A percentile compares a stretch with the other conserved stretches of the same genome.
Evolutionary conservation across 192 early-diverging fungal species (phyloP).

Genomic region (Coemansia javaensis): DNA sequence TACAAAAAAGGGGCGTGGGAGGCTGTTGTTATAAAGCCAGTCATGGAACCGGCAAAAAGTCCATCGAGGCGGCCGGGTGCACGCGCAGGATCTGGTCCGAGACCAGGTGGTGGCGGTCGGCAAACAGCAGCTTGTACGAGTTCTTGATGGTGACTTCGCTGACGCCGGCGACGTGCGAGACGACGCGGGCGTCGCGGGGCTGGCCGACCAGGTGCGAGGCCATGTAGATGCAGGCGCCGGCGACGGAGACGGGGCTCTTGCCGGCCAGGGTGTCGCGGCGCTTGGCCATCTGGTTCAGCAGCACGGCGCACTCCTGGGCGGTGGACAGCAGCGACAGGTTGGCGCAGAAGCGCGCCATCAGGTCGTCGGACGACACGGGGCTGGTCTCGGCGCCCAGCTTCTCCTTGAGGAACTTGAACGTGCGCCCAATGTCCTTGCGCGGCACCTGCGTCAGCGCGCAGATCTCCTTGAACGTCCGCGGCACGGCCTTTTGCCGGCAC

Average conservation of each 20-base stretch:
- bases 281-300: constrained; percentile 66
- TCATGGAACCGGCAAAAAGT: constrained; percentile 23
- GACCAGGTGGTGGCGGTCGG: constrained; percentile 54
- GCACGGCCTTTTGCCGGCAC: constrained; percentile 75
- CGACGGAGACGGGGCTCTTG: constrained; percentile 86
- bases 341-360: constrained; percentile 77
- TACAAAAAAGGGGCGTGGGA: too few relatives aligned
- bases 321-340: constrained; percentile 64
- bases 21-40: too few relatives aligned
- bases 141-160: constrained; percentile 93
- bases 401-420: constrained; percentile 53
- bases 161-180: constrained; percentile 81
- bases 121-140: constrained; percentile 69
- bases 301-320: constrained; percentile 66
- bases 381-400: constrained; percentile 55
- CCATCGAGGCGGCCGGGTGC: constrained; percentile 14
- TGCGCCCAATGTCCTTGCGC: constrained; percentile 90
- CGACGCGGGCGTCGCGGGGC: constrained; percentile 65
- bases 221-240: constrained; percentile 89
- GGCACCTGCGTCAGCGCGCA: constrained; percentile 82
- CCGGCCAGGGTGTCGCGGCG: constrained; percentile 84
- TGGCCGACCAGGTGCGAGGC: constrained; percentile 66
- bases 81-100: constrained; percentile 14
- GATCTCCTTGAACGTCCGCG: constrained; percentile 93
- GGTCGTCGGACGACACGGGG: constrained; percentile 65